A percentile compares a stretch with the other conserved stretches of the same genome.
Evolutionary conservation across 257 asterid genomes (phyloP).

Genomic region (Dorcoceras hygrometricum): DNA sequence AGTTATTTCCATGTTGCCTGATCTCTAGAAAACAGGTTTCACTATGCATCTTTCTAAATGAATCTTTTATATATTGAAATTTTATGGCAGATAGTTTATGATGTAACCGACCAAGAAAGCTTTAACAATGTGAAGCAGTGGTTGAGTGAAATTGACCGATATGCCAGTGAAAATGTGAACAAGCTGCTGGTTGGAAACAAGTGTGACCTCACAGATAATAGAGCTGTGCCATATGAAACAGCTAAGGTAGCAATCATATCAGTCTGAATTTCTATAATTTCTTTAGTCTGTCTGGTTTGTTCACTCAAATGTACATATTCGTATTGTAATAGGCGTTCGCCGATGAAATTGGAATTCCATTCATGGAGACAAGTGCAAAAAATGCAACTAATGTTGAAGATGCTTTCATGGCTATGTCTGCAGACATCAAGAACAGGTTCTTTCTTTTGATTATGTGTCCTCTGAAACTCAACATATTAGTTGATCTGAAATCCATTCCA

Average conservation of each 20-base stretch:
- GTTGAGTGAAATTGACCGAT: conserved; percentile 79
- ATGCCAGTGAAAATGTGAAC: conserved; percentile 81
- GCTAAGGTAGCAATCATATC: conserved; percentile 55
- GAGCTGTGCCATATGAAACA: conserved; percentile 70
- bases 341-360: conserved; percentile 81
- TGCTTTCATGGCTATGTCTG: conserved; percentile 89
- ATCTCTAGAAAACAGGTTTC: neutral
- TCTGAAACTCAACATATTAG: neutral
- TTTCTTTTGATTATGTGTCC: neutral
- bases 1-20: conserved; percentile 20
- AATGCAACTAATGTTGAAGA: conserved; percentile 67
- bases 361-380: conserved; percentile 84
- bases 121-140: conserved; percentile 85
- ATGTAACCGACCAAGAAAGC: conserved; percentile 79
- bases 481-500: no score
- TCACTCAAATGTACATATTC: conserved; percentile 13
- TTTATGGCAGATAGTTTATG: conserved; percentile 59
- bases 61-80: conserved; percentile 16
- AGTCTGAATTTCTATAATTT: conserved; percentile 14
- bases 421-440: conserved; percentile 73
- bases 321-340: conserved; percentile 59
- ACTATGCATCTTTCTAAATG: neutral
- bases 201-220: conserved; percentile 60
- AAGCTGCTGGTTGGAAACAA: conserved; percentile 82
- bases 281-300: neutral